Evolutionary conservation across 2,329 filamentous ascomycete species (phyloP), one percentile per base, ranked within the genome.

Genomic region (Aspergillus pseudoviridinutans): DNA sequence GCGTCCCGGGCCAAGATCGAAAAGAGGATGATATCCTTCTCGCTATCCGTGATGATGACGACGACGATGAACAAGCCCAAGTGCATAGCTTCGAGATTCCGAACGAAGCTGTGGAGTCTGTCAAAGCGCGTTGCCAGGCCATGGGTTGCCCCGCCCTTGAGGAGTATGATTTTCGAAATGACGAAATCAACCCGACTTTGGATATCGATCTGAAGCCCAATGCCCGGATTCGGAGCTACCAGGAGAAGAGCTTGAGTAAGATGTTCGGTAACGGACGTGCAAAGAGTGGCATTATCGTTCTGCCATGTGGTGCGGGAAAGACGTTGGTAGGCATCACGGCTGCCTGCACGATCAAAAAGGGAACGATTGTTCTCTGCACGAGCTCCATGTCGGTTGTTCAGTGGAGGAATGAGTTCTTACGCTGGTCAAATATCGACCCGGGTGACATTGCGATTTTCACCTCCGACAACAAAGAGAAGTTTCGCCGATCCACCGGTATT

Each of bases 221-320:
- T 56, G 93, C 92, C 0, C 89, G 93, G 68, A 97, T 97, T 71
- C 87, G 93, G 71, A 87, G 84, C 79, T 99, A 99, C 67, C 94
- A 99, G 72, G 94, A 99, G 74, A 96, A 97, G 78, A 96, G 92
- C 64, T 80, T 99, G 9, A 96, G 91, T 78, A 99, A 99, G 75
- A 99, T 99, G 94, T 99, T 99, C 72, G 93, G 94, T 70, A 99
- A 99, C 70, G 93, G 93, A 51, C 88, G 94, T 75, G 94, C 94
- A 14, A 94, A 96, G 78, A 97, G 92, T 74, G 94, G 94, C 57
- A 95, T 99, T 64, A 99, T 99, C 58, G 94, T 99, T 56, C 77
- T 99, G 66, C 94, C 94, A 20, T 99, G 94, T 72, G 94, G 94
- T 65, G 94, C 94, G 20, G 94, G 94, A 58, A 99, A 99, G 79